phyloP scores from a whole-genome alignment of 139 green algal species.

The Haematococcus lacustris region DNA sequence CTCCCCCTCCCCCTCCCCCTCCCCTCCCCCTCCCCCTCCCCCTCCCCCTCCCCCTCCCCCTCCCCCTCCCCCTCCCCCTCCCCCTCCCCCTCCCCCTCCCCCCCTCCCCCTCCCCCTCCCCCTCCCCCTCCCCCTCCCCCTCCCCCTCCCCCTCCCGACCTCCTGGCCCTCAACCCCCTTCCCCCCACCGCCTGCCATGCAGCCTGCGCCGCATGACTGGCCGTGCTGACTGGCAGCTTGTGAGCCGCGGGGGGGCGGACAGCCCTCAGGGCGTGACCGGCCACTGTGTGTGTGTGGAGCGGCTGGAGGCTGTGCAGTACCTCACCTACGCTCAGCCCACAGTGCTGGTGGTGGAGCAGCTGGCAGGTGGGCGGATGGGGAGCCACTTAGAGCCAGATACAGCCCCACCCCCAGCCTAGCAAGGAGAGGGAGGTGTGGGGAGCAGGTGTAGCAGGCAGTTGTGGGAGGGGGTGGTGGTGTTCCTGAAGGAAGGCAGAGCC shows the following conservation, averaged over 20 bases:
- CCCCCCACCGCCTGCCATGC: not conserved
- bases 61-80: too few species aligned
- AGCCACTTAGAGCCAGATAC: not conserved
- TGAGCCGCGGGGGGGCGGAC: constrained; percentile 29
- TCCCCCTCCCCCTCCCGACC: too few species aligned
- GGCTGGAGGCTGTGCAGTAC: constrained; percentile 47
- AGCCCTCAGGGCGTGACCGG: not conserved
- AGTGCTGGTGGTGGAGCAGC: constrained; percentile 54
- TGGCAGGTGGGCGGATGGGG: constrained; percentile 34
- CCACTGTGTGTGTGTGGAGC: constrained; percentile 31
- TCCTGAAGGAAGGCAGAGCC: too few species aligned
- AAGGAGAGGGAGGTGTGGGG: too few species aligned
- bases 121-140: too few species aligned
- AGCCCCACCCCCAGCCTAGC: not conserved
- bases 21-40: not conserved
- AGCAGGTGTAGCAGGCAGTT: too few species aligned
- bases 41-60: not conserved
- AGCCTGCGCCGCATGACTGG: constrained; percentile 11
- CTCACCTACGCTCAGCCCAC: constrained; percentile 38
- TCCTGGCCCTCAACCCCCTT: too few species aligned
- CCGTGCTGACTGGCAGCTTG: constrained; percentile 43
- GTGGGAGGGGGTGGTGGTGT: too few species aligned
- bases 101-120: too few species aligned
- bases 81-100: too few species aligned
- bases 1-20: not conserved